These are phyloP conservation scores for Globisporangium carolinianum DNA, from an alignment of 352 stramenopile species.

Conservation along the genomic window DNA sequence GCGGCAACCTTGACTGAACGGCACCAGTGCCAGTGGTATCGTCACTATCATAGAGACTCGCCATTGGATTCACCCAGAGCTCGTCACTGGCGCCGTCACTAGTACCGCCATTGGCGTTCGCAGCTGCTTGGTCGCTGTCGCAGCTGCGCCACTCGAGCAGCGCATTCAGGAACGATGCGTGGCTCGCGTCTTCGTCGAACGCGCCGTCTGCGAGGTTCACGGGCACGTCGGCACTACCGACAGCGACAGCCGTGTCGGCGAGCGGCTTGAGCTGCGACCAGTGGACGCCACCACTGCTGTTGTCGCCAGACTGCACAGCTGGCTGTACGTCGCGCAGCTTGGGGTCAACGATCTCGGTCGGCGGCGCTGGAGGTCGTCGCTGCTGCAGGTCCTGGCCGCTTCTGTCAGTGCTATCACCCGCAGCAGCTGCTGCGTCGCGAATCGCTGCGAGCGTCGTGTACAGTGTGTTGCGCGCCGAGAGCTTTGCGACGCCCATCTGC, in stretches of 20 bases:
- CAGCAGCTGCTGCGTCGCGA: constrained; percentile 11
- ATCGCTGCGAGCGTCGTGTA: constrained; percentile 49
- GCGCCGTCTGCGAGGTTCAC: constrained; percentile 74
- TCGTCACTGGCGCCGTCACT: constrained; percentile 18
- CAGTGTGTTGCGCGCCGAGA: constrained; percentile 56
- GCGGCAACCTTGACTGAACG: background rate
- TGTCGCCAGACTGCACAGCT: constrained; percentile 19
- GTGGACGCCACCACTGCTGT: constrained; percentile 22
- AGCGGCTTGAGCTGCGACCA: constrained; percentile 72
- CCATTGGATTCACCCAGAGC: constrained; percentile 66
- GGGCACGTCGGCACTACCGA: constrained; percentile 20
- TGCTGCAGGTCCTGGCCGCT: background rate
- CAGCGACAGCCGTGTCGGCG: constrained; percentile 20
- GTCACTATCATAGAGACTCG: background rate
- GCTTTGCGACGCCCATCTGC: constrained; percentile 42
- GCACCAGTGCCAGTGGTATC: constrained; percentile 6
- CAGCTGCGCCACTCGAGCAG: constrained; percentile 64
- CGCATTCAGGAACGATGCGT: constrained; percentile 75
- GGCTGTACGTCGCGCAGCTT: constrained; percentile 39
- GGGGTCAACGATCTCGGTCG: constrained; percentile 47
- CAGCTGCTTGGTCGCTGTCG: constrained; percentile 17
- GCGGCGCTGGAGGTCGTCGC: background rate
- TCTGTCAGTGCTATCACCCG: background rate
- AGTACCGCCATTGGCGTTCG: constrained; percentile 11
- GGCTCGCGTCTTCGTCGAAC: constrained; percentile 67